Evolutionary conservation across 2,329 filamentous ascomycete genomes (phyloP), one percentile per base, ranked within the genome.

Genomic region (Nothomitra cinnamomea): DNA sequence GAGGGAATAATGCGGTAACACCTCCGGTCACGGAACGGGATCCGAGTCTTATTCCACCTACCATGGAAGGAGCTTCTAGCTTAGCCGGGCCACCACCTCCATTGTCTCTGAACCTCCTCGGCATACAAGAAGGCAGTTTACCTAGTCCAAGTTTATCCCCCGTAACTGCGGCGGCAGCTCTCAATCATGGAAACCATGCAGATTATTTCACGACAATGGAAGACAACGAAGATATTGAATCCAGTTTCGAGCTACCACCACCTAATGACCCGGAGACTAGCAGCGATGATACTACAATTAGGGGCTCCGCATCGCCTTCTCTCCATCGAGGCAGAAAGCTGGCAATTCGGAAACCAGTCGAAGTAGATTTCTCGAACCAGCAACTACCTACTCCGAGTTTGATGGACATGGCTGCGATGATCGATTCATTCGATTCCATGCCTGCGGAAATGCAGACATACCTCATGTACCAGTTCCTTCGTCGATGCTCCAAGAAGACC

Each of bases 131-230:
- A 71, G 87, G 87, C 58, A 95, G 87, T 67, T 74, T 98, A 57
- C 92, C 92, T 52, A 98, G 92, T 65, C 92, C 92, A 35, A 89
- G 92, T 62, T 70, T 98, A 54, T 98, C 92, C 24, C 92, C 92
- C 2, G 80, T 83, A 40, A 94, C 90, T 4, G 78, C 94, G 56
- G 87, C 86, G 60, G 78, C 94, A 56, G 87, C 86, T 60, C 85
- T 90, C 60, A 74, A 74, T 63, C 63, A 45, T 21, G 40, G 19
- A 15, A 36, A 36, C 45, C 65, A 68, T 41, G 55, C 53, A 22
- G 63, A 57, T 42, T 64, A 60, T 45, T 59, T 60, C 15, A 51
- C 40, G 24, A 43, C 41, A 13, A 12, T 43, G 17, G 43, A 32
- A 8, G 50, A 53, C 17, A 47, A 55, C 17, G 53, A 45, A 24